A percentile compares a stretch with the other conserved stretches of the same genome.
These are phyloP conservation scores for Parietaria judaica DNA, from an alignment of 306 rosid genomes.

Conservation along the genomic window DNA sequence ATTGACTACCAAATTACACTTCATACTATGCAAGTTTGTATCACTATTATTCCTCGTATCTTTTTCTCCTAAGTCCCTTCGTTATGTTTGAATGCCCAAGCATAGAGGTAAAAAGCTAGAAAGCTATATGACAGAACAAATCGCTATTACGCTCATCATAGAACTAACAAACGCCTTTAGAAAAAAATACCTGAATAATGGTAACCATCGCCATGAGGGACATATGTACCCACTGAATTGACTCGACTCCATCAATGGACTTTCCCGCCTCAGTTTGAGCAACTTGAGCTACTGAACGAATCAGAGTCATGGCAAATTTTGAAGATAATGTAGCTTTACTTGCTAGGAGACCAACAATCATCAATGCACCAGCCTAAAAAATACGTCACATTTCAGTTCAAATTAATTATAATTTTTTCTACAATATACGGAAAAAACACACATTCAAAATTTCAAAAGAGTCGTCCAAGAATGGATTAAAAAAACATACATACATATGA, in stretches of 20 bases:
- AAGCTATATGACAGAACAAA: too few species aligned
- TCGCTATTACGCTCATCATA: neutral
- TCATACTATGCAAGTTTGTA: neutral
- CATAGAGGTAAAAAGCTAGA: neutral
- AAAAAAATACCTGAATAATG: constrained; percentile 78
- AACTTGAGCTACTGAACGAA: constrained; percentile 59
- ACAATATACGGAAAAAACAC: too few species aligned
- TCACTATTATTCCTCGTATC: neutral
- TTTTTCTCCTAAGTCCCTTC: neutral
- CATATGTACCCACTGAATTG: constrained; percentile 56
- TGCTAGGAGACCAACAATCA: constrained; percentile 77
- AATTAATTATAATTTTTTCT: neutral
- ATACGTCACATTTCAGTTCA: neutral
- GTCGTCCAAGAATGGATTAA: neutral
- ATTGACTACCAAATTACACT: neutral
- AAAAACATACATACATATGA: neutral
- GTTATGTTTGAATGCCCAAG: neutral
- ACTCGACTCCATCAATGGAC: constrained; percentile 29
- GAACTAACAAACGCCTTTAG: neutral
- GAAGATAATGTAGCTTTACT: constrained; percentile 66
- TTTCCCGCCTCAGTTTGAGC: constrained; percentile 55
- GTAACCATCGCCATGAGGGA: constrained; percentile 70
- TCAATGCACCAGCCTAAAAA: constrained; percentile 79
- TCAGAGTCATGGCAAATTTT: constrained; percentile 61
- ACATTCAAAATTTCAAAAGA: too few species aligned